These are phyloP conservation scores for Saccharomycopsis microspora DNA, from an alignment of 805 yeast genomes.

Conservation along the genomic window DNA sequence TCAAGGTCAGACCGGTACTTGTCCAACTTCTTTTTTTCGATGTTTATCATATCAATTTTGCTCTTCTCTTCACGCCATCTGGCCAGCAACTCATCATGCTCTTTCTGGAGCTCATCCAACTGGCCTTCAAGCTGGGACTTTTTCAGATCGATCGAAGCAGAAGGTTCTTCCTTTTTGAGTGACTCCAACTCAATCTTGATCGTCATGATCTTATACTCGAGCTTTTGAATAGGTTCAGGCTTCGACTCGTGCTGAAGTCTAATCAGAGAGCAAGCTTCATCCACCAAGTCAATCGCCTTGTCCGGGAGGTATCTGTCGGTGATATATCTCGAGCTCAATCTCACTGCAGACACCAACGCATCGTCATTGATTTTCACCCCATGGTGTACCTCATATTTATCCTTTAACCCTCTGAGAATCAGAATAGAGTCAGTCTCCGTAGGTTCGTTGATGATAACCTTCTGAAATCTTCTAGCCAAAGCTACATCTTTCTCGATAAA, in stretches of 20 bases:
- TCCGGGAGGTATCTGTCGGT: conserved; percentile 90
- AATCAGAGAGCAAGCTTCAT: conserved; percentile 93
- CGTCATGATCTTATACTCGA: conserved; percentile 86
- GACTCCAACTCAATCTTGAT: conserved; percentile 93
- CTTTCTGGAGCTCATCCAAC: conserved; percentile 48
- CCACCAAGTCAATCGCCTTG: conserved; percentile 92
- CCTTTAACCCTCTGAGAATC: conserved; percentile 86
- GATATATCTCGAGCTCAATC: conserved; percentile 79
- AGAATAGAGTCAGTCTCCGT: conserved; percentile 84
- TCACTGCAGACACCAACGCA: conserved; percentile 90
- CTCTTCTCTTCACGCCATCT: conserved; percentile 80
- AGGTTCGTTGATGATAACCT: conserved; percentile 81
- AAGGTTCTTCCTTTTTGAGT: conserved; percentile 83
- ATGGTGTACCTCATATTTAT: conserved; percentile 91
- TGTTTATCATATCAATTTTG: conserved; percentile 67
- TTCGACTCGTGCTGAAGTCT: conserved; percentile 93
- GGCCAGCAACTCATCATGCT: conserved; percentile 58
- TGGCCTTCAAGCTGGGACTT: conserved; percentile 55
- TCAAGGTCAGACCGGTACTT: conserved; percentile 77
- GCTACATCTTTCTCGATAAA: conserved; percentile 96
- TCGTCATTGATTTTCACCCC: conserved; percentile 92
- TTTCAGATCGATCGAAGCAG: conserved; percentile 67
- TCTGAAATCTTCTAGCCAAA: conserved; percentile 84
- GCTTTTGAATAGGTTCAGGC: conserved; percentile 85
- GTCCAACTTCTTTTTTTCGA: conserved; percentile 74